These are phyloP conservation scores for Diaporthe batatas DNA, from an alignment of 2,329 filamentous ascomycete genomes.

Conservation along the genomic window DNA sequence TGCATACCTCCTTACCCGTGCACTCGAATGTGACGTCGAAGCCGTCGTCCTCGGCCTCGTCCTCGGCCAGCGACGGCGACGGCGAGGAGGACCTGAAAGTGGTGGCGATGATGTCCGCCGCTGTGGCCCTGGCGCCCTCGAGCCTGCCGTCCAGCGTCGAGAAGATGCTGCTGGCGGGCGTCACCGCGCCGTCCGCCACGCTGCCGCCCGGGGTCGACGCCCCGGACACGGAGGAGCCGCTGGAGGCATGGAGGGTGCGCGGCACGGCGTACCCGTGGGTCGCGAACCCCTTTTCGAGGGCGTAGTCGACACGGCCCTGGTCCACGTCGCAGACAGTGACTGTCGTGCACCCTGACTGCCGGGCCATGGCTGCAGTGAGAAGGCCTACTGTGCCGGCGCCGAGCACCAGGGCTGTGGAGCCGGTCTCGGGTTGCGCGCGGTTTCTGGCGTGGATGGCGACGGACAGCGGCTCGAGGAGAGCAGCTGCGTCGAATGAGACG, in stretches of 20 bases:
- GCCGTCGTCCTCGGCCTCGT: slow-evolving; percentile 61
- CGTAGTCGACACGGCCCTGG: slow-evolving; percentile 70
- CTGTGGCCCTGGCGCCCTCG: slow-evolving; percentile 63
- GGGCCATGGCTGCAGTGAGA: slow-evolving; percentile 72
- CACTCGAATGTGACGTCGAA: slow-evolving; percentile 82
- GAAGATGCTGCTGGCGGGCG: slow-evolving; percentile 61
- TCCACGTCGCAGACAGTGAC: slow-evolving; percentile 74
- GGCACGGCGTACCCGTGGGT: slow-evolving; percentile 70
- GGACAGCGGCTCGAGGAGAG: slow-evolving; percentile 72
- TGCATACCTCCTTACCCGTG: slow-evolving; percentile 80
- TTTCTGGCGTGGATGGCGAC: slow-evolving; percentile 72
- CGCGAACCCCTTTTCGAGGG: slow-evolving; percentile 69
- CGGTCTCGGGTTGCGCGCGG: slow-evolving; percentile 64
- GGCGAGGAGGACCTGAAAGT: slow-evolving; percentile 51
- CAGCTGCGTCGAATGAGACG: slow-evolving; percentile 70
- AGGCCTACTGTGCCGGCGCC: slow-evolving; percentile 75
- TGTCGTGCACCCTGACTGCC: slow-evolving; percentile 69
- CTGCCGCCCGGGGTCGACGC: slow-evolving; percentile 60
- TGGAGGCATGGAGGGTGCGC: slow-evolving; percentile 57
- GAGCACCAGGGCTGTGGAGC: slow-evolving; percentile 72
- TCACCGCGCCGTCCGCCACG: slow-evolving; percentile 53
- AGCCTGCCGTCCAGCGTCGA: slow-evolving; percentile 61
- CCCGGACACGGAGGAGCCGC: slow-evolving; percentile 60
- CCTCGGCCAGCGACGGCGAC: slow-evolving; percentile 44
- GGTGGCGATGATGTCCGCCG: slow-evolving; percentile 62